These are phyloP conservation scores for Xylaria grammica DNA, from an alignment of 495 filamentous ascomycete species.

Conservation along the genomic window DNA sequence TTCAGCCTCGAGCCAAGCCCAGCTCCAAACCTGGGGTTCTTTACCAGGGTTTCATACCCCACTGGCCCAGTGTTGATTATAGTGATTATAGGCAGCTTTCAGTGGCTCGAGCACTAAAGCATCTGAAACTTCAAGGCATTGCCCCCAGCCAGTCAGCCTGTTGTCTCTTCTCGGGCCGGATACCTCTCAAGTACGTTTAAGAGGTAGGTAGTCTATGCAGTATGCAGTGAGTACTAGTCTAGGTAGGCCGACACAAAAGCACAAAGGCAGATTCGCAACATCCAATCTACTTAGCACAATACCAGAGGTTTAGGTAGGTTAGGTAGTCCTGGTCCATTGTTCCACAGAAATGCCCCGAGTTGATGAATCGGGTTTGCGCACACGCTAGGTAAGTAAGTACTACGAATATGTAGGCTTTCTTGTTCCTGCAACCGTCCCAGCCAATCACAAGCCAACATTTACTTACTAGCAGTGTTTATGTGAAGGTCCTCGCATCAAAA, in stretches of 20 bases:
- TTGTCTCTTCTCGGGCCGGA: not conserved
- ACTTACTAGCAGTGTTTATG: not conserved
- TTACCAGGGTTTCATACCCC: not conserved
- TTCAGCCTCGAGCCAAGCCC: conserved; percentile 15
- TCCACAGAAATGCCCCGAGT: not conserved
- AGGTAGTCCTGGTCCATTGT: not conserved
- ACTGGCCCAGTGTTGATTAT: not conserved
- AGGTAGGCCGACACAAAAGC: conserved; percentile 1
- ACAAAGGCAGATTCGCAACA: not conserved
- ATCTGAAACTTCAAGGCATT: conserved; percentile 9
- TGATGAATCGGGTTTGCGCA: not conserved
- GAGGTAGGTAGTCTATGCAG: too few species aligned
- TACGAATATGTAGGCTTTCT: too few species aligned
- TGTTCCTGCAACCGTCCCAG: not conserved
- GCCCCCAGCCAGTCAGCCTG: conserved; percentile 14
- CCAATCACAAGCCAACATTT: not conserved
- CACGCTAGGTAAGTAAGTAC: too few species aligned
- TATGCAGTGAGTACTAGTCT: too few species aligned
- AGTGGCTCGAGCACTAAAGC: conserved; percentile 6
- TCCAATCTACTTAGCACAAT: too few species aligned
- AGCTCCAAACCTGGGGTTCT: conserved; percentile 6
- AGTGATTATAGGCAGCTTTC: not conserved
- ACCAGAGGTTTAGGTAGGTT: too few species aligned
- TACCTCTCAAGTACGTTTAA: too few species aligned
- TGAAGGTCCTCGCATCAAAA: not conserved